Evolutionary conservation across 805 yeast species (phyloP), one percentile per base, ranked within the genome.

Genomic region (Barnettozyma pratensis): DNA sequence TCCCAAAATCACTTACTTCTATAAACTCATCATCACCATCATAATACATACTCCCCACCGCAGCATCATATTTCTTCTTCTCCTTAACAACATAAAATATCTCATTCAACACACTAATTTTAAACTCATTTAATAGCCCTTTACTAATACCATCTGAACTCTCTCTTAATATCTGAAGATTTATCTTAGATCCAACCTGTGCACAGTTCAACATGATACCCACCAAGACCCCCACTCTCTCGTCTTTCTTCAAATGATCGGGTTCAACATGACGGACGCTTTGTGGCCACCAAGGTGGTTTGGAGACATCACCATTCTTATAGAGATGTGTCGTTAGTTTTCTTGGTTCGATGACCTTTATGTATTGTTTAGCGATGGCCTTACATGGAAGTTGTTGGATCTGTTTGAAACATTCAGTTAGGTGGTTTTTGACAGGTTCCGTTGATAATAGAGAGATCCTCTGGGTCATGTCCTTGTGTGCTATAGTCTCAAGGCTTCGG

Each of bases 231-330:
- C 57, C 59, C 19, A 83, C 57, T 46, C 94, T 67, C 55, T 81
- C 84, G 1, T 65, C 66, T 59, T 81, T 85, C 49, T 70, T 73
- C 49, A 86, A 66, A 64, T 86, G 92, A 60, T 85, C 92, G 0
- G 92, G 92, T 58, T 85, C 91, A 40, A 69, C 71, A 63, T 85
- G 92, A 36, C 77, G 67, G 1, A 82, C 76, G 10, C 53, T 48
- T 0, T 39, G 36, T 0, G 91, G 91, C 94, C 94, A 85, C 91
- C 91, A 85, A 5, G 59, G 57, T 0, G 92, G 94, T 52, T 70
- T 76, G 10, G 75, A 55, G 0, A 28, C 42, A 11, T 75, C 74
- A 3, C 79, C 80, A 8, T 60, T 58, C 46, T 78, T 83, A 60
- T 85, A 85, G 4, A 92, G 92, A 54, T 67, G 75, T 27, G 67